phyloP scores from a whole-genome alignment of 192 early-diverging fungal genomes.

The Chytriomyces sp. region DNA sequence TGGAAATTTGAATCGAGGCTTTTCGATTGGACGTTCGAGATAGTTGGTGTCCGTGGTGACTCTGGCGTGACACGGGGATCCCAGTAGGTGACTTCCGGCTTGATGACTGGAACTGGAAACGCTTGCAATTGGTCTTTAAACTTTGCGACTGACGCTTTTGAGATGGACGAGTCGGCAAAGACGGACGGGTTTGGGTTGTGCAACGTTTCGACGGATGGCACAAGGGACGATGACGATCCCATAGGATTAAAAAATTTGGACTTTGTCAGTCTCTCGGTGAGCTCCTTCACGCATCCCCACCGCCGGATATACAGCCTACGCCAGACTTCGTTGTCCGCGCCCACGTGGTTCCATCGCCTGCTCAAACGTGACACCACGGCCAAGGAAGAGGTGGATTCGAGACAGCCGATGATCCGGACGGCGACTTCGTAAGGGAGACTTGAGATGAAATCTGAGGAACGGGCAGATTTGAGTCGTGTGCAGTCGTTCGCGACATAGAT shows the following conservation, averaged over 20 bases:
- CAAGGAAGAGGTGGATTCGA: conserved; percentile 23
- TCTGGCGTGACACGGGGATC: not conserved
- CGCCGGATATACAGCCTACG: conserved; percentile 34
- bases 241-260: not conserved
- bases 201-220: not conserved
- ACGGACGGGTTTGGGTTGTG: not conserved
- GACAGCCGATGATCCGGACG: conserved; percentile 46
- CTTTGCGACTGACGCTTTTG: conserved; percentile 8
- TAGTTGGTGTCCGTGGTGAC: not conserved
- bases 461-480: not conserved
- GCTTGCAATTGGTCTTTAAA: conserved; percentile 5
- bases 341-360: conserved; percentile 42
- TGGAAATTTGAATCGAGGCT: no score
- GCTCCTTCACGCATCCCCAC: conserved; percentile 31
- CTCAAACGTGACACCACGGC: conserved; percentile 38
- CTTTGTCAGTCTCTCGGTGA: not conserved
- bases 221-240: not conserved
- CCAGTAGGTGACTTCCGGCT: not conserved
- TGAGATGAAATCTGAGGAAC: conserved; percentile 41
- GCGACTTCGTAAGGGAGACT: conserved; percentile 51
- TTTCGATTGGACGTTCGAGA: not conserved
- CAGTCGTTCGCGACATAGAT: not conserved
- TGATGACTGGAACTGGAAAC: not conserved
- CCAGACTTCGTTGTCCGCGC: conserved; percentile 53
- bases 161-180: not conserved